A percentile compares a stretch with the other conserved stretches of the same genome.
Conservation (phyloP, 805 yeast genomes). For the Ogataea populi-albae region DNA sequence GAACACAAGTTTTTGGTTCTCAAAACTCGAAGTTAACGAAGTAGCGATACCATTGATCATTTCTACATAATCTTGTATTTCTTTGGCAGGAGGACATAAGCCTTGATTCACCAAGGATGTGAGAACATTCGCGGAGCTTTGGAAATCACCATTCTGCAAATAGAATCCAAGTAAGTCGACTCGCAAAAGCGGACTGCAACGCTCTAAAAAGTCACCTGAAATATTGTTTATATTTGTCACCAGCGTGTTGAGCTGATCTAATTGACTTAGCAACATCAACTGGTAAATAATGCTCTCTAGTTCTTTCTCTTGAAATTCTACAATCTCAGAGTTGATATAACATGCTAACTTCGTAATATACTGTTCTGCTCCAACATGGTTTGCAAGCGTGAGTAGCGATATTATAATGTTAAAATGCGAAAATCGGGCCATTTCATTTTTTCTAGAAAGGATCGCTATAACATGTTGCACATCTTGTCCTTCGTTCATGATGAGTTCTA, state of each 20-base stretch:
- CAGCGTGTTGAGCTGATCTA: conserved; percentile 6
- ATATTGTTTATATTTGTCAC: conserved; percentile 8
- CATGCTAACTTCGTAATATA: conserved; percentile 5
- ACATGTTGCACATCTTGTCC: conserved; percentile 1
- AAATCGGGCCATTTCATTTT: conserved; percentile 6
- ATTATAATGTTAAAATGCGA: conserved; percentile 8
- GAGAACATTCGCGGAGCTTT: conserved; percentile 16
- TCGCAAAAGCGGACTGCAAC: conserved; percentile 11
- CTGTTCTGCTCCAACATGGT: not conserved
- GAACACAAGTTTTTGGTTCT: conserved; percentile 22
- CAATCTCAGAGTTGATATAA: conserved; percentile 5
- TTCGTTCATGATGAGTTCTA: not conserved
- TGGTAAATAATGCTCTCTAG: conserved; percentile 7
- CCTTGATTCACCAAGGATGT: conserved; percentile 8
- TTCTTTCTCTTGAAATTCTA: conserved; percentile 7
- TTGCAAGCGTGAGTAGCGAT: conserved; percentile 6
- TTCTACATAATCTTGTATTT: conserved; percentile 15
- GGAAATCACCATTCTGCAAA: conserved; percentile 18
- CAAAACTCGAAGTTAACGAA: conserved; percentile 13
- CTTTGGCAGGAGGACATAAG: conserved; percentile 14
- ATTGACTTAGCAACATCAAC: conserved; percentile 5
- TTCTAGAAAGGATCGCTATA: conserved; percentile 2
- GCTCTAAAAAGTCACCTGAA: conserved; percentile 2
- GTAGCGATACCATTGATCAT: conserved; percentile 14
- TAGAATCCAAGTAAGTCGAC: conserved; percentile 13